Conservation (phyloP, 2,329 filamentous ascomycete genomes). For the Rhynchosporium agropyri region DNA sequence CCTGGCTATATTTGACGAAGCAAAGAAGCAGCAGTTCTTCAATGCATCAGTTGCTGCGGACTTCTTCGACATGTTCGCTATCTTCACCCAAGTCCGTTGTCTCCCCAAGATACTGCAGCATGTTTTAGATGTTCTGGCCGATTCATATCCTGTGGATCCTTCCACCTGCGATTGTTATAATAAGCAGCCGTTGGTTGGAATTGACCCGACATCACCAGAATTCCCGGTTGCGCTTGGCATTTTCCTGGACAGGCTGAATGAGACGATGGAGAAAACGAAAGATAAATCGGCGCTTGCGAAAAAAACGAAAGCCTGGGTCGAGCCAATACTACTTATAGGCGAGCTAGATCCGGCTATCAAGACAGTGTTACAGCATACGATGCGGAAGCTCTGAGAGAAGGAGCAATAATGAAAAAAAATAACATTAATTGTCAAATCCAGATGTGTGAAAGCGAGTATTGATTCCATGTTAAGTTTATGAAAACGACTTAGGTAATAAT, state of each 20-base stretch:
- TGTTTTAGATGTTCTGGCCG: slow-evolving; percentile 66
- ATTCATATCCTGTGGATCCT: slow-evolving; percentile 60
- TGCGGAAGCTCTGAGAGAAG: slow-evolving; percentile 33
- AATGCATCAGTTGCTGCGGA: slow-evolving; percentile 65
- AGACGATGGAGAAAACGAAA: slow-evolving; percentile 48
- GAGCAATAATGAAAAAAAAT: slow-evolving; percentile 2
- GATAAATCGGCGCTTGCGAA: slow-evolving; percentile 51
- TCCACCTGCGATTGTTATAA: slow-evolving; percentile 72
- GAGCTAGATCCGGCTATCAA: slow-evolving; percentile 59
- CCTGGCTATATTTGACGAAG: slow-evolving; percentile 85
- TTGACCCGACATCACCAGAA: slow-evolving; percentile 63
- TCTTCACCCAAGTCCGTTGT: slow-evolving; percentile 68
- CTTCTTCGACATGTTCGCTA: slow-evolving; percentile 80
- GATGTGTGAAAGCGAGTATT: no score
- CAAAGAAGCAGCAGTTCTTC: slow-evolving; percentile 76
- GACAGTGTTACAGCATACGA: slow-evolving; percentile 56
- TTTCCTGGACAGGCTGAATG: slow-evolving; percentile 64
- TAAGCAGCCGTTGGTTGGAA: slow-evolving; percentile 67
- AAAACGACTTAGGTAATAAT: not conserved
- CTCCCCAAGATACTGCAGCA: slow-evolving; percentile 70
- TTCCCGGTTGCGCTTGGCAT: slow-evolving; percentile 74
- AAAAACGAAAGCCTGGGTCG: slow-evolving; percentile 58
- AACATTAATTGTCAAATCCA: not conserved
- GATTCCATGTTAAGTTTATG: no score
- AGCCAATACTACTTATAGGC: slow-evolving; percentile 52